Percentiles rank a stretch among this genome's conserved stretches.
phyloP scores from a whole-genome alignment of 2,329 filamentous ascomycete genomes.

The Aquanectria penicillioides region DNA sequence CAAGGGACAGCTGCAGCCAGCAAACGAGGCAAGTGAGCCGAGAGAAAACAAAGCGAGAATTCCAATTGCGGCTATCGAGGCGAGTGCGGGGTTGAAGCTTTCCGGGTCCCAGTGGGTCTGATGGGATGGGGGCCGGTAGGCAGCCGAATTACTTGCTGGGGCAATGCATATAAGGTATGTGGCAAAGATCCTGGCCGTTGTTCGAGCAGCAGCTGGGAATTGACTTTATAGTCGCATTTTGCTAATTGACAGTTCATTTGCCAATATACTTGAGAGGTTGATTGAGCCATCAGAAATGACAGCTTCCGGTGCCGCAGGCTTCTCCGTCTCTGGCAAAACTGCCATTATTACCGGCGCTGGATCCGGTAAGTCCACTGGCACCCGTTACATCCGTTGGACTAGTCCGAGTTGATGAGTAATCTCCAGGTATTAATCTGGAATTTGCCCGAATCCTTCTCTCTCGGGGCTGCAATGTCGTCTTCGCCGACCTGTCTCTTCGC shows the following conservation, averaged over 20 bases:
- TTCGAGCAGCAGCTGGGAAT: too few relatives aligned
- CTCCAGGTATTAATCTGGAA: constrained; percentile 53
- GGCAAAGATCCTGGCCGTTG: too few relatives aligned
- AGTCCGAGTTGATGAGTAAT: background rate
- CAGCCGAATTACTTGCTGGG: background rate
- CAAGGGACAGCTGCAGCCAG: background rate
- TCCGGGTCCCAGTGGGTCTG: background rate
- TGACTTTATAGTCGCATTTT: too few relatives aligned
- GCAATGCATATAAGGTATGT: background rate
- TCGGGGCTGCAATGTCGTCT: constrained; percentile 55
- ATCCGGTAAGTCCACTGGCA: constrained; percentile 30
- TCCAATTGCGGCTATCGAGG: constrained; percentile 23
- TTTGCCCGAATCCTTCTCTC: constrained; percentile 55
- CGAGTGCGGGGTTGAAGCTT: constrained; percentile 31
- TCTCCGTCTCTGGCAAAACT: constrained; percentile 41
- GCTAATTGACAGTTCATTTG: background rate
- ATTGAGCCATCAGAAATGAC: constrained; percentile 13
- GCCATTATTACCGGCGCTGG: constrained; percentile 44
- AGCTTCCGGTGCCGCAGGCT: background rate
- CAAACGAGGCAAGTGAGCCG: constrained; percentile 16
- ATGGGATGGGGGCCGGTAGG: background rate
- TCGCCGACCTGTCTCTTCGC: constrained; percentile 55
- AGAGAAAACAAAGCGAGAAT: background rate
- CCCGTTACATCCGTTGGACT: background rate
- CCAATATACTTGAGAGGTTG: background rate